These are phyloP conservation scores for Amphibolis antarctica DNA, from an alignment of 106 monocot species.

Conservation along the genomic window DNA sequence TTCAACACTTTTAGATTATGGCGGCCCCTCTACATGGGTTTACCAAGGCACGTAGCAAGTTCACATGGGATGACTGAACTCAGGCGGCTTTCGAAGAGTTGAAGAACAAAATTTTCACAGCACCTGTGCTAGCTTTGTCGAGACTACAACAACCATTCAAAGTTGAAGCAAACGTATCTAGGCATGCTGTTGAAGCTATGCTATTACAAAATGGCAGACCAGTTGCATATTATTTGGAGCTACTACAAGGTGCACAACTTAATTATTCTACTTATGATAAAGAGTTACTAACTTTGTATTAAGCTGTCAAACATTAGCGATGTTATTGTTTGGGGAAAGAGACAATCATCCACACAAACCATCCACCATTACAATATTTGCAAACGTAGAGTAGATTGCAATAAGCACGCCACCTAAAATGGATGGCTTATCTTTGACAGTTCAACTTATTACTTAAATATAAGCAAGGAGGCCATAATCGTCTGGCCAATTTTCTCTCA, in stretches of 20 bases:
- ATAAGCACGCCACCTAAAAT: too few species aligned
- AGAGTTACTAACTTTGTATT: background rate
- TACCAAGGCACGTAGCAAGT: background rate
- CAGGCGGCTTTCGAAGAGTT: background rate
- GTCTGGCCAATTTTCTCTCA: too few species aligned
- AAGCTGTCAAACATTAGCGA: too few species aligned
- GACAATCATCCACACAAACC: too few species aligned
- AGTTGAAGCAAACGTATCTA: background rate
- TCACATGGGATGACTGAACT: background rate
- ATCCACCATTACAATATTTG: too few species aligned
- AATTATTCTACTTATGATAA: background rate
- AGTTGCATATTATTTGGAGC: background rate
- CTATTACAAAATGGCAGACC: background rate
- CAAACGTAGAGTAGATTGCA: too few species aligned
- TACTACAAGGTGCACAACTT: background rate
- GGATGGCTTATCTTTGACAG: too few species aligned
- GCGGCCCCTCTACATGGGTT: slow-evolving; percentile 1
- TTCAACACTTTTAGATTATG: slow-evolving; percentile 1
- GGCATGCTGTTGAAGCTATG: background rate
- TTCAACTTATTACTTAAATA: too few species aligned
- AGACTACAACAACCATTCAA: background rate
- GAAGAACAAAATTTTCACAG: background rate
- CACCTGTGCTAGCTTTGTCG: background rate
- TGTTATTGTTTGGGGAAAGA: too few species aligned
- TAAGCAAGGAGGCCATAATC: too few species aligned